Conservation (phyloP, 805 yeast species). For the Babjeviella inositovora region DNA sequence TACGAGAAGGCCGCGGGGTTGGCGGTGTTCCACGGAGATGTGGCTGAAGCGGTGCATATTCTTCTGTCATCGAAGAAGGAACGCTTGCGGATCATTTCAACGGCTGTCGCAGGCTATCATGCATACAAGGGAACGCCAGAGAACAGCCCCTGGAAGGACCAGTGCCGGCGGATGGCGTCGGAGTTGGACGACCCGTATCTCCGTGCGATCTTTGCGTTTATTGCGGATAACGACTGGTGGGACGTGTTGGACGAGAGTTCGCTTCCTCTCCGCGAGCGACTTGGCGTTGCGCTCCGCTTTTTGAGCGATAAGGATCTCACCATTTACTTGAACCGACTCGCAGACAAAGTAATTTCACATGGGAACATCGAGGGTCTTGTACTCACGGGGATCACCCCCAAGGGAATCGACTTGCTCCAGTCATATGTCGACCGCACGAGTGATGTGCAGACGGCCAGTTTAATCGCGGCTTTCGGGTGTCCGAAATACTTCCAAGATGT, state of each 20-base stretch:
- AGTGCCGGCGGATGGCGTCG: conserved; percentile 76
- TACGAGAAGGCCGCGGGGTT: conserved; percentile 92
- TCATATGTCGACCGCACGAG: conserved; percentile 77
- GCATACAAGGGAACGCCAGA: conserved; percentile 40
- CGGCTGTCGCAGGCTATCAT: conserved; percentile 85
- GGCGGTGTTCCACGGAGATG: conserved; percentile 92
- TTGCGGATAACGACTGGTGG: conserved; percentile 93
- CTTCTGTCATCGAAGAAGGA: conserved; percentile 61
- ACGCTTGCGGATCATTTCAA: conserved; percentile 62
- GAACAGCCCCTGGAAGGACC: conserved; percentile 84
- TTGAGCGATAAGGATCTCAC: conserved; percentile 67
- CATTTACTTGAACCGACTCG: conserved; percentile 51
- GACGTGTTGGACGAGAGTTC: conserved; percentile 86
- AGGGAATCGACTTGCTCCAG: conserved; percentile 69
- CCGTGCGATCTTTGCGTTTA: conserved; percentile 83
- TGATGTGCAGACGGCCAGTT: conserved; percentile 85
- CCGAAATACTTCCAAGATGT: conserved; percentile 70
- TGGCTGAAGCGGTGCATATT: conserved; percentile 66
- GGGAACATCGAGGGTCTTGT: conserved; percentile 90
- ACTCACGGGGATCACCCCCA: conserved; percentile 82
- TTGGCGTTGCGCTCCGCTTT: conserved; percentile 84
- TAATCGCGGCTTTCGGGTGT: conserved; percentile 65
- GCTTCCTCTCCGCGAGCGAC: conserved; percentile 71
- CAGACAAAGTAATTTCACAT: conserved; percentile 49
- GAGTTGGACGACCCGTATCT: conserved; percentile 82